A percentile compares a stretch with the other conserved stretches of the same genome.
Conservation (phyloP, 208 protist genomes). For the Crithidia sp. region DNA sequence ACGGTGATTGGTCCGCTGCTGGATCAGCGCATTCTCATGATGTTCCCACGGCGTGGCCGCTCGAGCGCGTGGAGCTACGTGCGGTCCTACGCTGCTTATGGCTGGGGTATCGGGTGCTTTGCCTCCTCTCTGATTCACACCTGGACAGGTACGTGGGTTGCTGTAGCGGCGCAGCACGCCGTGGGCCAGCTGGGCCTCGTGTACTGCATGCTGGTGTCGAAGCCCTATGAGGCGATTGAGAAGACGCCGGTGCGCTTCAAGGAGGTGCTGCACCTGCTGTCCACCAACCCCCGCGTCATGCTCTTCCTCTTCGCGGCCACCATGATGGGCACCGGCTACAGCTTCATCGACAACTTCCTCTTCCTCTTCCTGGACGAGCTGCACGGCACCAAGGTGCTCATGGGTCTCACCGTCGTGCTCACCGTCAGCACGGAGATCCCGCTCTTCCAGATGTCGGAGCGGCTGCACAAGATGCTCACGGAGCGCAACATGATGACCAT, state of each 20-base stretch:
- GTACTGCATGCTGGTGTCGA: slow-evolving; percentile 41
- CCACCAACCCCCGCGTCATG: slow-evolving; percentile 32
- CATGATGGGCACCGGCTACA: slow-evolving; percentile 65
- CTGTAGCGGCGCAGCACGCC: slow-evolving; percentile 42
- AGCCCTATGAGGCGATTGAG: slow-evolving; percentile 41
- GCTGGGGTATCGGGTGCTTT: slow-evolving; percentile 55
- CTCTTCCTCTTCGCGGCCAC: slow-evolving; percentile 52
- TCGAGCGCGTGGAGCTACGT: slow-evolving; percentile 47
- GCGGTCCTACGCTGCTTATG: slow-evolving; percentile 55
- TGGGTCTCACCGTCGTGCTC: slow-evolving; percentile 66
- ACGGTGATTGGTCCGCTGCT: slow-evolving; percentile 46
- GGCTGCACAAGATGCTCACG: slow-evolving; percentile 44
- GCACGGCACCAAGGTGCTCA: slow-evolving; percentile 42
- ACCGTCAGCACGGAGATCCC: slow-evolving; percentile 78
- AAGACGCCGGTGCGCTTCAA: slow-evolving; percentile 38
- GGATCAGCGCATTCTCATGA: slow-evolving; percentile 53
- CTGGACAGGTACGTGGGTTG: slow-evolving; percentile 26
- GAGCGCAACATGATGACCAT: slow-evolving; percentile 60
- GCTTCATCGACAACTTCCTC: slow-evolving; percentile 63
- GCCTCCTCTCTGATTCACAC: slow-evolving; percentile 27
- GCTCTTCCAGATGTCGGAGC: slow-evolving; percentile 56
- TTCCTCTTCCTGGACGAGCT: slow-evolving; percentile 63
- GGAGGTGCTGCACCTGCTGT: slow-evolving; percentile 44
- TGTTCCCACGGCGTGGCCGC: slow-evolving; percentile 39
- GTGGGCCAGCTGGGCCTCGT: slow-evolving; percentile 42